Evolutionary conservation across 306 rosid genomes (phyloP), one percentile per base, ranked within the genome.

Genomic region (Malus sylvestris): DNA sequence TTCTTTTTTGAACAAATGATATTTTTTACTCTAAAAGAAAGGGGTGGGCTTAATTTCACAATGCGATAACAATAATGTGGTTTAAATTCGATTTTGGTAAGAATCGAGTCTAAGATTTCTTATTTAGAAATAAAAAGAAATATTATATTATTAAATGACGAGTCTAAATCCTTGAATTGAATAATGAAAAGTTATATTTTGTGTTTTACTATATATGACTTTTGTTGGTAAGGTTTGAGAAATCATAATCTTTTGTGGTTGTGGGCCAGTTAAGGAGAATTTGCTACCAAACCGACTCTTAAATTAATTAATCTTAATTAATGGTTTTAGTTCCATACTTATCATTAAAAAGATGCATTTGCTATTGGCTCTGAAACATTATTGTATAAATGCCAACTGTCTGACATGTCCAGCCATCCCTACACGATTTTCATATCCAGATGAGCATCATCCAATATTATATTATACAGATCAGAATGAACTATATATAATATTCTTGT

Each of bases 31-130:
- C 2, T 33, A 33, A 33, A 1, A 1, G 2, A 33, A 0, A 33
- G 2, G 2, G 7, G 38, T 33, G 0, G 0, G 38, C 0, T 33
- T 5, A 33, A 33, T 7, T 8, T 33, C 0, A 33, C 2, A 33
- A 33, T 33, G 8, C 1, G 2, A 0, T 33, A 33, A 0, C 2
- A 33, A 33, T 33, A 33, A 33, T 33, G 8, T 33, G 2, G 38
- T 33, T 33, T 33, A 33, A 5, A 33, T 33, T 27, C 3, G 29
- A 27, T 27, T 27, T 27, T 27, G 29, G 3, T 27, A 2, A 27
- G 0, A 27, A 27, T 27, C 0, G 8, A 33, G 38, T 0, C 1
- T 33, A 33, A 6, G 0, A 33, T 6, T 6, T 33, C 8, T 33
- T 1, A 6, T 0, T 33, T 5, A 33, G 0, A 33, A 33, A 1